Evolutionary conservation across 345 rosid genomes (phyloP), one percentile per base, ranked within the genome.

Genomic region (Kernera saxatilis): DNA sequence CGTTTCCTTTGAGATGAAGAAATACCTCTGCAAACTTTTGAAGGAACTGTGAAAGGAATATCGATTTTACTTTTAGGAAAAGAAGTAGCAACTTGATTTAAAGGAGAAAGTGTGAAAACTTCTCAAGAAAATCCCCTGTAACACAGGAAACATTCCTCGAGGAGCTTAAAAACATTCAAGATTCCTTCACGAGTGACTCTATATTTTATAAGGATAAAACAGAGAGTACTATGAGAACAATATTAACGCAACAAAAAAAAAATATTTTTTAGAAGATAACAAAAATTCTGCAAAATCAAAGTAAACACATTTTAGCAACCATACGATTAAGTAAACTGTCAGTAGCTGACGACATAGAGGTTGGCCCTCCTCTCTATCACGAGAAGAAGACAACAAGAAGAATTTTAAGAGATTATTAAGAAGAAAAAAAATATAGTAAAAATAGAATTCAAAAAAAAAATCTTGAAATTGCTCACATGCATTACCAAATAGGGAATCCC

Each of bases 1-100:
- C 5, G 71, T 76, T 76, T 48, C 3, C 79, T 76, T 76, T 76
- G 71, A 70, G 75, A 64, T 64, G 75, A 76, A 76, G 75, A 76
- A 48, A 76, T 69, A 70, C 75, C 46, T 70, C 75, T 70, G 71
- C 75, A 54, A 63, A 54, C 67, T 55, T 63, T 8, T 63, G 40
- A 76, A 76, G 79, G 52, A 37, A 76, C 66, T 62, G 48, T 8
- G 32, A 76, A 70, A 55, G 23, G 75, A 56, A 45, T 56, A 55
- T 46, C 64, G 61, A 36, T 53, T 54, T 48, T 62, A 40, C 23
- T 33, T 41, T 23, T 13, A 61, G 29, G 46, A 32, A 21, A 49
- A 25, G 68, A 68, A 23, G 65, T 33, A 54, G 21, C 59, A 63
- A 76, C 37, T 37, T 70, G 71, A 64, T 54, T 45, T 29, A 37